Conservation (phyloP, 1,139 yeast species). For the Lodderomyces parapsilosis region DNA sequence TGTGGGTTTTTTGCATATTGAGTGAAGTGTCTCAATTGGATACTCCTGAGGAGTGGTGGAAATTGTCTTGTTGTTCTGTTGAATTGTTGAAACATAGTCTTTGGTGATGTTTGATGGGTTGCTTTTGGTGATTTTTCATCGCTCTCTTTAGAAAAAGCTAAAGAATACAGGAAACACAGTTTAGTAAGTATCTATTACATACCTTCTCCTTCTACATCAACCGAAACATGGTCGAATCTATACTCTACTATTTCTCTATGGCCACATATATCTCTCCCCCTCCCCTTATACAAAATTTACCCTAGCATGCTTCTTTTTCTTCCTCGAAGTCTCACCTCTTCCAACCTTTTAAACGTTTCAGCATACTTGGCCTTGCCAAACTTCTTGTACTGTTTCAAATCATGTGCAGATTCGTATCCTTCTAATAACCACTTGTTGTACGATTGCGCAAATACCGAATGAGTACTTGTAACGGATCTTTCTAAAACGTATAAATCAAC, state of each 20-base stretch:
- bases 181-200: too few species aligned
- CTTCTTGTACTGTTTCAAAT: slow-evolving; percentile 23
- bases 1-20: slow-evolving; percentile 24
- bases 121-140: not conserved
- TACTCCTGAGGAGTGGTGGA: slow-evolving; percentile 10
- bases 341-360: slow-evolving; percentile 65
- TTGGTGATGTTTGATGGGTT: not conserved
- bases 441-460: slow-evolving; percentile 64
- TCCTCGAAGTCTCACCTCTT: slow-evolving; percentile 87
- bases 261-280: too few species aligned
- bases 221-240: too few species aligned
- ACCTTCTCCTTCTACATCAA: too few species aligned
- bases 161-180: too few species aligned
- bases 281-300: slow-evolving; percentile 3
- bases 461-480: slow-evolving; percentile 88
- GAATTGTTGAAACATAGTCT: not conserved
- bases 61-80: slow-evolving; percentile 4
- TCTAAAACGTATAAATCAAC: slow-evolving; percentile 94
- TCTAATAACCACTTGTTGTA: slow-evolving; percentile 72
- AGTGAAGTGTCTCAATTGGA: slow-evolving; percentile 8
- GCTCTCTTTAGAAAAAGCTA: not conserved
- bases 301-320: slow-evolving; percentile 70
- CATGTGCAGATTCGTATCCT: slow-evolving; percentile 60
- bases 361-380: slow-evolving; percentile 40
- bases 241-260: too few species aligned